Percentiles rank a stretch among this genome's conserved stretches.
These are phyloP conservation scores for Lachancea dasiensis DNA, from an alignment of 805 yeast genomes.

Conservation along the genomic window DNA sequence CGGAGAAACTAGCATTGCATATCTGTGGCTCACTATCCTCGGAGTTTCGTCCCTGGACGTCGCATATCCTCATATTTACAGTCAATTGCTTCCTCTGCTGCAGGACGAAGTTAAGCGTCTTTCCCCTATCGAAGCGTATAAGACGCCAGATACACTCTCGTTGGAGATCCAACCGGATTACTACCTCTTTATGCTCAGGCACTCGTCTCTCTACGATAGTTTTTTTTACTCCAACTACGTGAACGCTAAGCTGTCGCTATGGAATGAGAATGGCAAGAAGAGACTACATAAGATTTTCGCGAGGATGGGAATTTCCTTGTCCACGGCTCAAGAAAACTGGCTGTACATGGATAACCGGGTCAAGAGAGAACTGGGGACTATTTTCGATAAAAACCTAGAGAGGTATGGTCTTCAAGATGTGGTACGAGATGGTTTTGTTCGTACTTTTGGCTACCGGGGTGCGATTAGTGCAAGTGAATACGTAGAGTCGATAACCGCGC, in stretches of 20 bases:
- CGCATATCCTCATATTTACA: conserved; percentile 69
- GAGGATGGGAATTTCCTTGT: conserved; percentile 88
- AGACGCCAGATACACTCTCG: conserved; percentile 39
- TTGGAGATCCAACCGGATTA: conserved; percentile 76
- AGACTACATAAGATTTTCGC: conserved; percentile 88
- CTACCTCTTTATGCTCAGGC: conserved; percentile 77
- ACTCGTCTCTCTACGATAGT: conserved; percentile 89
- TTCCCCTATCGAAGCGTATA: conserved; percentile 36
- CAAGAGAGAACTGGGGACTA: conserved; percentile 63
- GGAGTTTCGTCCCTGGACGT: conserved; percentile 81
- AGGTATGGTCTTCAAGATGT: conserved; percentile 78
- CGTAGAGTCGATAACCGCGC: conserved; percentile 81
- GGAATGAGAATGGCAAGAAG: conserved; percentile 90
- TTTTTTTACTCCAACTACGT: conserved; percentile 88
- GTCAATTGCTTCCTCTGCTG: conserved; percentile 62
- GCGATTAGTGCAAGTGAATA: conserved; percentile 87
- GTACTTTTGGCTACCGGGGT: conserved; percentile 85
- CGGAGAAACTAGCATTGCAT: conserved; percentile 68
- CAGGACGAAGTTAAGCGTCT: conserved; percentile 79
- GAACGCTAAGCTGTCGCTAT: conserved; percentile 76
- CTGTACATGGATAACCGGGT: conserved; percentile 76
- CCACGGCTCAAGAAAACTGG: conserved; percentile 90
- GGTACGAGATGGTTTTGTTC: conserved; percentile 76
- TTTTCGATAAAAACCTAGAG: conserved; percentile 64
- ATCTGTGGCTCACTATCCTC: conserved; percentile 80